phyloP scores from a whole-genome alignment of 2,329 filamentous ascomycete genomes.

The Didymella pinodella region DNA sequence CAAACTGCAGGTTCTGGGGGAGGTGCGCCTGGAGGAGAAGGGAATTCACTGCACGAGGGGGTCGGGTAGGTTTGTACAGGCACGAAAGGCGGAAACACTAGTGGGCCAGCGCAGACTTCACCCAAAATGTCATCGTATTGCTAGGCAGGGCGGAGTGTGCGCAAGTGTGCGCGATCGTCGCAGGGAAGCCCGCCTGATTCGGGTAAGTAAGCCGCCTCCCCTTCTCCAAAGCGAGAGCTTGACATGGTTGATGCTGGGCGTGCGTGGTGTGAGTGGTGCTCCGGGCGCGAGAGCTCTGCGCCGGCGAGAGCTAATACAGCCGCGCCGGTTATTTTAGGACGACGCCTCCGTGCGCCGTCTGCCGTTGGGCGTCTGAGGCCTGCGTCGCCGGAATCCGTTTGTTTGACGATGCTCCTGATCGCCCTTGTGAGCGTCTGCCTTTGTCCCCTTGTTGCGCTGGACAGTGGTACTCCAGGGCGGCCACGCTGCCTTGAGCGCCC shows the following conservation, averaged over 20 bases:
- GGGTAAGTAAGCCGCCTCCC: constrained; percentile 25
- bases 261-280: constrained; percentile 20
- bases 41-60: constrained; percentile 28
- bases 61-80: constrained; percentile 36
- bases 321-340: constrained; percentile 35
- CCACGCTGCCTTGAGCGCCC: constrained; percentile 9
- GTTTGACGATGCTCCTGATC: constrained; percentile 32
- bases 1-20: constrained; percentile 27
- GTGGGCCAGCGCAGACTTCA: constrained; percentile 19
- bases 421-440: constrained; percentile 10
- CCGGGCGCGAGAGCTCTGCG: constrained; percentile 14
- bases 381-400: constrained; percentile 20
- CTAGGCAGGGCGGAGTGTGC: constrained; percentile 17
- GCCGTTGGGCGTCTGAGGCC: constrained; percentile 32
- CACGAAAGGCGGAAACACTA: constrained; percentile 29
- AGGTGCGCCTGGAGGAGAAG: constrained; percentile 26
- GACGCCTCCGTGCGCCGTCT: constrained; percentile 28
- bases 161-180: constrained; percentile 31
- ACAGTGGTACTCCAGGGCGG: constrained; percentile 6
- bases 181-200: constrained; percentile 28
- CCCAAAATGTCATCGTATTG: constrained; percentile 17
- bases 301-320: constrained; percentile 16
- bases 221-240: constrained; percentile 18
- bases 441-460: constrained; percentile 14
- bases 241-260: constrained; percentile 12